Evolutionary conservation across 148 eudicot species (phyloP).

Genomic region (Talinum fruticosum): DNA sequence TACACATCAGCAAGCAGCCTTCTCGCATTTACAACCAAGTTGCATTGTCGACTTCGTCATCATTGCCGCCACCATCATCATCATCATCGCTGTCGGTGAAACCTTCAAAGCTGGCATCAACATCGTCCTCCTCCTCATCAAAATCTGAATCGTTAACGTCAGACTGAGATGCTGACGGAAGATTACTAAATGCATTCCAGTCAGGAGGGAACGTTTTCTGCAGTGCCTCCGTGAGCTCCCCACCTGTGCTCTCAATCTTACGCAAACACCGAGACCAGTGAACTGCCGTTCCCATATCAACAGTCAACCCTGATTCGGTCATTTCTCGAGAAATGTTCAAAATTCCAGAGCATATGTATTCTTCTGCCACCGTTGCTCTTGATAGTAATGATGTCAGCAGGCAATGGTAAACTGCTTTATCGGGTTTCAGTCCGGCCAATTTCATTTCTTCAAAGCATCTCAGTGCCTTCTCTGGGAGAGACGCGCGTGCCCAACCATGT

Average conservation of each 20-base stretch:
- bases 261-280: conserved; percentile 90
- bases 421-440: conserved; percentile 61
- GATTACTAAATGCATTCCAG: conserved; percentile 57
- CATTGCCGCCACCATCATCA: conserved; percentile 21
- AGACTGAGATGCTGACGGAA: conserved; percentile 25
- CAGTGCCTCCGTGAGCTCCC: conserved; percentile 79
- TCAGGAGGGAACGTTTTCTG: conserved; percentile 97
- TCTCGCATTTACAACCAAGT: conserved; percentile 8
- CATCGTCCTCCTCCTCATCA: conserved; percentile 27
- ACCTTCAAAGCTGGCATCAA: conserved; percentile 27
- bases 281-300: conserved; percentile 98
- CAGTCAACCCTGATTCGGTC: conserved; percentile 61
- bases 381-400: conserved; percentile 84
- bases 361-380: conserved; percentile 89
- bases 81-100: conserved; percentile 34
- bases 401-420: conserved; percentile 95
- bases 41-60: conserved; percentile 17
- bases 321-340: conserved; percentile 65
- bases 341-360: conserved; percentile 65
- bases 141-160: conserved; percentile 27
- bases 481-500: conserved; percentile 94
- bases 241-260: conserved; percentile 81
- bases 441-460: conserved; percentile 80
- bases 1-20: neutral
- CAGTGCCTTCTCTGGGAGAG: conserved; percentile 89